Evolutionary conservation across 495 filamentous ascomycete genomes (phyloP), one percentile per base, ranked within the genome.

Genomic region (Bombardia bombarda): DNA sequence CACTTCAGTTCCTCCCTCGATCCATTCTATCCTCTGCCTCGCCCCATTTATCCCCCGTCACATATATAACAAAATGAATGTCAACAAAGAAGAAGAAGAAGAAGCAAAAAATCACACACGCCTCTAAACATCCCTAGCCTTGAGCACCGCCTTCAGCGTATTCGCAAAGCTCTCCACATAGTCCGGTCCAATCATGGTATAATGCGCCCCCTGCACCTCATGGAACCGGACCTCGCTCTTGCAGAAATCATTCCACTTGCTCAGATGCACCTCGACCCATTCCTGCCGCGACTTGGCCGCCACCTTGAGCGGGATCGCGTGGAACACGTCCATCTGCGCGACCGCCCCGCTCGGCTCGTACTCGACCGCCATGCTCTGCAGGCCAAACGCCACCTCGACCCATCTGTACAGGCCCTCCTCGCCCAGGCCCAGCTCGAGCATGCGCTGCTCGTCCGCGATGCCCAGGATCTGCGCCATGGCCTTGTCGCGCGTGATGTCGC

Each of bases 341-440:
- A 79, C 61, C 1, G 9, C 38, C 0, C 73, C 72, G 1, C 6
- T 8, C 0, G 77, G 75, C 16, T 78, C 75, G 50, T 78, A 80
- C 25, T 75, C 61, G 13, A 52, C 50, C 0, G 66, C 69, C 16
- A 72, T 66, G n/a, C 47, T 54, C 49, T 76, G 73, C 43, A 76
- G 33, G 0, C 35, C 43, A 14, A 54, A 61, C n/a, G 72, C 65
- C 3, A 78, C 26, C 14, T 54, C 47, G 0, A 57, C 60, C 73
- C 73, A 76, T 3, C 52, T 59, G 10, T 46, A 45, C 8, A 70
- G 47, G 3, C 32, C 43, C 8, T 52, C 42, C 31, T 41, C 33
- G 6, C 53, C 51, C 1, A 77, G 43, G 1, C 59, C 68, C 3
- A 77, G 53, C 42, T 73, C 70, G 0, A 42, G 49, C 40, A 63